Percentiles rank a stretch among this genome's conserved stretches.
These are phyloP conservation scores for Hyphopichia wangnamkhiaoensis DNA, from an alignment of 1,139 yeast species.

Conservation along the genomic window DNA sequence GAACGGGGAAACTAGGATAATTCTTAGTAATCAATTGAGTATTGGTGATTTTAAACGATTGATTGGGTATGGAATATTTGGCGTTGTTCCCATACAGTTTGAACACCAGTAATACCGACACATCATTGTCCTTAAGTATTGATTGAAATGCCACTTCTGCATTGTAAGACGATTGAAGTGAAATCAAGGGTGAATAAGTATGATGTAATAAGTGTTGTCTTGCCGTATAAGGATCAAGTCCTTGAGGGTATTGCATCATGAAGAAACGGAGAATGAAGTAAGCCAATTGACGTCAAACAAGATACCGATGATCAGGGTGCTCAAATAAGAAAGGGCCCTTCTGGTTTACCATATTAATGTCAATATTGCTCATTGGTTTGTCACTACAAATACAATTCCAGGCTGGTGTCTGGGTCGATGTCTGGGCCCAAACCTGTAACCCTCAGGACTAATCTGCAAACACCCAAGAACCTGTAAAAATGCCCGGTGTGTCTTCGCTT, in stretches of 20 bases:
- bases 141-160: constrained; percentile 50
- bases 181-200: constrained; percentile 59
- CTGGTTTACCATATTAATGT: too few species aligned
- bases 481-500: too few species aligned
- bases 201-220: constrained; percentile 49
- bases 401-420: too few species aligned
- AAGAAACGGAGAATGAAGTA: too few species aligned
- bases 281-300: too few species aligned
- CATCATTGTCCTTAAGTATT: constrained; percentile 26
- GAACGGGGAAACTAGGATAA: constrained; percentile 46
- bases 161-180: constrained; percentile 53
- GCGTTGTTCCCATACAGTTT: constrained; percentile 51
- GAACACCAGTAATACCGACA: constrained; percentile 36
- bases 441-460: too few species aligned
- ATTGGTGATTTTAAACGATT: constrained; percentile 40
- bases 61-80: constrained; percentile 38
- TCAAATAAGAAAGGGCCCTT: too few species aligned
- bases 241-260: constrained; percentile 34
- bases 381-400: too few species aligned
- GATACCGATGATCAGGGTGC: too few species aligned
- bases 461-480: too few species aligned
- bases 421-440: too few species aligned
- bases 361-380: too few species aligned
- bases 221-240: constrained; percentile 43
- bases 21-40: constrained; percentile 43